Percentiles rank a stretch among this genome's conserved stretches.
phyloP scores from a whole-genome alignment of 495 filamentous ascomycete genomes.

The Podospora tetraspora region DNA sequence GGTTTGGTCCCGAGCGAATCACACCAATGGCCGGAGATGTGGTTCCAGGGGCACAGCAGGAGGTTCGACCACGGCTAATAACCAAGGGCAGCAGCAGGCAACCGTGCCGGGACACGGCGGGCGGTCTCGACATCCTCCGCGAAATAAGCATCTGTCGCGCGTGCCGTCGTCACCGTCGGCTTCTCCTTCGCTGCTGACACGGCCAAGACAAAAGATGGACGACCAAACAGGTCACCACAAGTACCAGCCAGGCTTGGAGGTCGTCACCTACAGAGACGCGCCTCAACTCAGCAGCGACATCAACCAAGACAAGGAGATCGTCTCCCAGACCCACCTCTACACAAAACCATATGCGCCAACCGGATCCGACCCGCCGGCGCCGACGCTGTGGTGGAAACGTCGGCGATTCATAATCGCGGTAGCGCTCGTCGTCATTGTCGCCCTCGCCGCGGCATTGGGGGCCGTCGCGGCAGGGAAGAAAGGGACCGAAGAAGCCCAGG shows the following conservation, averaged over 20 bases:
- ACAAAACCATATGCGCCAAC: neutral
- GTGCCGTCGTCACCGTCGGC: too few relatives aligned
- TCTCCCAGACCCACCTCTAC: neutral
- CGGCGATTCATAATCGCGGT: constrained; percentile 6
- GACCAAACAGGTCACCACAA: neutral
- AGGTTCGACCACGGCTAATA: too few relatives aligned
- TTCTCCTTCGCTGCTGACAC: too few relatives aligned
- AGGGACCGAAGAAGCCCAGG: too few relatives aligned
- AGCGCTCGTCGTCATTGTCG: constrained; percentile 6
- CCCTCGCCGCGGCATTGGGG: constrained; percentile 12
- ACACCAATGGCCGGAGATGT: too few relatives aligned
- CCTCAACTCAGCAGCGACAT: neutral
- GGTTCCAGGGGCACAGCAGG: too few relatives aligned
- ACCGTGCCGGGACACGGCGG: too few relatives aligned
- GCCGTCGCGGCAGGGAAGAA: constrained; percentile 14
- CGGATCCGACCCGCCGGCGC: neutral
- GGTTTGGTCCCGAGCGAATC: too few relatives aligned
- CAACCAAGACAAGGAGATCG: neutral
- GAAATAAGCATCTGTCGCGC: too few relatives aligned
- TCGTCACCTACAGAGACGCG: neutral
- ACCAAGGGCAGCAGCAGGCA: too few relatives aligned
- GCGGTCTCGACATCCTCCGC: too few relatives aligned
- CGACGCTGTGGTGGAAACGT: constrained; percentile 3
- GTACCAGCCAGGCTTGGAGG: constrained; percentile 11
- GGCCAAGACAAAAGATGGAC: neutral